phyloP scores from a whole-genome alignment of 768 basidiomycete genomes.

The Suillus subluteus region DNA sequence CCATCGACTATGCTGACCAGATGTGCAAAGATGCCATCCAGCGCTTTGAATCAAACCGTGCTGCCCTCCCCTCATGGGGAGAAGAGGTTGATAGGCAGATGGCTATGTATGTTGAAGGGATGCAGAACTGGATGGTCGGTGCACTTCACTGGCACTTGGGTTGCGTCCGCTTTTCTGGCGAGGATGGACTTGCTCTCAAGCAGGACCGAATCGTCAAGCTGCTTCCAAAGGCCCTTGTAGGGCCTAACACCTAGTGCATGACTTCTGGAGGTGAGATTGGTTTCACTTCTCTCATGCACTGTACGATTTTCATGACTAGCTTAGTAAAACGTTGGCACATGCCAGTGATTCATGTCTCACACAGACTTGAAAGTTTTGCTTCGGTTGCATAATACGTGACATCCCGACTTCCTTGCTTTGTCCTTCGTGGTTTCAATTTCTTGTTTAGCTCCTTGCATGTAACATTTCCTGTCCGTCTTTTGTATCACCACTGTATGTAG shows the following conservation, averaged over 20 bases:
- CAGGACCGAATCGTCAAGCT: slow-evolving; percentile 54
- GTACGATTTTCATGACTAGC: too few species aligned
- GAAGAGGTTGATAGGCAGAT: slow-evolving; percentile 62
- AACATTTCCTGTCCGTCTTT: too few species aligned
- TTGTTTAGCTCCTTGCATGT: too few species aligned
- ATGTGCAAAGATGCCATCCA: slow-evolving; percentile 47
- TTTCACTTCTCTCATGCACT: too few species aligned
- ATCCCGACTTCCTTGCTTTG: too few species aligned
- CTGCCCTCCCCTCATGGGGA: slow-evolving; percentile 62
- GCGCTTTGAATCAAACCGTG: slow-evolving; percentile 50
- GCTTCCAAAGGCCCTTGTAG: slow-evolving; percentile 40
- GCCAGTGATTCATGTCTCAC: too few species aligned
- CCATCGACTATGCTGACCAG: slow-evolving; percentile 62
- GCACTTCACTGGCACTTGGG: slow-evolving; percentile 75
- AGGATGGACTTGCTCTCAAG: slow-evolving; percentile 46
- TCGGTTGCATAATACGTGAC: too few species aligned
- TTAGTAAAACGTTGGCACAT: too few species aligned
- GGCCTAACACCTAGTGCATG: background rate
- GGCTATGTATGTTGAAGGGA: slow-evolving; percentile 55
- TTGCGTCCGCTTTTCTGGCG: slow-evolving; percentile 53
- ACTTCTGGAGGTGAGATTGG: too few species aligned
- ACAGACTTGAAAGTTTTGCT: too few species aligned
- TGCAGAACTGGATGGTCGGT: slow-evolving; percentile 74
- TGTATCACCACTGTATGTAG: too few species aligned
- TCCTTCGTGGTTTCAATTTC: too few species aligned